phyloP scores from a whole-genome alignment of 2,329 filamentous ascomycete genomes.

The Piedraia hortae region DNA sequence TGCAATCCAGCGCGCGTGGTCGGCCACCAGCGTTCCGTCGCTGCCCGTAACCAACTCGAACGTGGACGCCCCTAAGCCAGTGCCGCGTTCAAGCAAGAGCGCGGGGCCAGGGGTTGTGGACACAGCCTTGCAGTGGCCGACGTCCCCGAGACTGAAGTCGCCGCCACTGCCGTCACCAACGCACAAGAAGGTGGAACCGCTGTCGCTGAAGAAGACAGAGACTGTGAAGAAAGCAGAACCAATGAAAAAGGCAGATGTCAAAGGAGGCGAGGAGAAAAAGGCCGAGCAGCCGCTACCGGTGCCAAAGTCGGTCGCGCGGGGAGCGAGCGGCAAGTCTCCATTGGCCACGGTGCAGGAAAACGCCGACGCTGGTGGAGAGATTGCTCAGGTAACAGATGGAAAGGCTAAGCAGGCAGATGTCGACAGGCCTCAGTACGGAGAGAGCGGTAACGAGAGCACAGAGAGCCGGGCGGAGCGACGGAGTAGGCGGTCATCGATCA shows the following conservation, averaged over 20 bases:
- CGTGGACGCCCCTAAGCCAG: conserved; percentile 35
- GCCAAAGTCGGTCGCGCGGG: conserved; percentile 14
- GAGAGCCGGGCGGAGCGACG: conserved; percentile 24
- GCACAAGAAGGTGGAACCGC: conserved; percentile 17
- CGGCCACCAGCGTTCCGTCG: conserved; percentile 37
- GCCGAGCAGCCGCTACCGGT: conserved; percentile 11
- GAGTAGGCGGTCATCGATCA: conserved; percentile 11
- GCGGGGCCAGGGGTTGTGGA: conserved; percentile 18
- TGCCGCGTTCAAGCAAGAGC: conserved; percentile 32
- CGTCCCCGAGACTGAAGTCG: conserved; percentile 46
- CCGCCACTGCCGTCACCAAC: conserved; percentile 32
- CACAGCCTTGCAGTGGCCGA: conserved; percentile 40
- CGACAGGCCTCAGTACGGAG: conserved; percentile 12
- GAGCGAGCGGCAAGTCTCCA: conserved; percentile 20
- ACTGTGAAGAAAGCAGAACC: conserved; percentile 9
- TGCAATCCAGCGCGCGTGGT: conserved; percentile 37
- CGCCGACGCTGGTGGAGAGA: conserved; percentile 24
- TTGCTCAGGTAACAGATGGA: conserved; percentile 23
- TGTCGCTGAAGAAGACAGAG: conserved; percentile 13
- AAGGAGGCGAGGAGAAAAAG: conserved; percentile 12
- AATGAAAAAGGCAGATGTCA: conserved; percentile 1
- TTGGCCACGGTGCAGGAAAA: conserved; percentile 59
- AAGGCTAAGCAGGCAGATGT: conserved; percentile 18
- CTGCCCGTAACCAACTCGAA: conserved; percentile 31
- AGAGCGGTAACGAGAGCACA: conserved; percentile 39